These are phyloP conservation scores for Oryza longistaminata DNA, from an alignment of 176 grass and related monocot genomes.

Conservation along the genomic window DNA sequence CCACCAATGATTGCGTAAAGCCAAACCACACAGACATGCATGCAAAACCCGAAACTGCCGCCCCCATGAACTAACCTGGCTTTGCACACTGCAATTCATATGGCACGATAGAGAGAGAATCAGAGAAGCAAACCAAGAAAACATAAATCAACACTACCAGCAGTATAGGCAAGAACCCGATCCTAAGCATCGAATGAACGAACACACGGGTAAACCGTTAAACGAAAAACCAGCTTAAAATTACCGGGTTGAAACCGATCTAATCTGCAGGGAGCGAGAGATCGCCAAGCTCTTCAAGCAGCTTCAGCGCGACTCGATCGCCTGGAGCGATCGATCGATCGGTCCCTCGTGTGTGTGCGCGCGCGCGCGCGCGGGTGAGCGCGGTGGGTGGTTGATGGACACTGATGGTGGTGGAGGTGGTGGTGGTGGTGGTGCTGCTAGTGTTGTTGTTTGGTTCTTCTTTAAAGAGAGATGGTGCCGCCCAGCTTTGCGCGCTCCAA, in stretches of 20 bases:
- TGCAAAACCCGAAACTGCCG: slow-evolving; percentile 38
- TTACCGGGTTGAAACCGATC: slow-evolving; percentile 37
- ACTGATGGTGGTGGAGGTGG: slow-evolving; percentile 29
- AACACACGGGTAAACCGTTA: too few species aligned
- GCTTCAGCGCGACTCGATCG: slow-evolving; percentile 9
- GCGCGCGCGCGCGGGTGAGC: slow-evolving; percentile 16
- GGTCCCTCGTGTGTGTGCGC: neutral
- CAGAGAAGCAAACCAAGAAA: slow-evolving; percentile 24
- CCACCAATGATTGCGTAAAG: slow-evolving; percentile 41
- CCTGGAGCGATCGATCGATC: neutral
- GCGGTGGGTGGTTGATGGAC: slow-evolving; percentile 28
- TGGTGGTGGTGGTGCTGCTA: slow-evolving; percentile 23
- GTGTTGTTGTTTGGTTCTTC: slow-evolving; percentile 45
- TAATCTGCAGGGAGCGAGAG: slow-evolving; percentile 21
- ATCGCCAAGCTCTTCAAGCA: slow-evolving; percentile 13
- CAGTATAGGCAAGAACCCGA: neutral
- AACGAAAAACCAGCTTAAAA: neutral
- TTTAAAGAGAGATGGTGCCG: slow-evolving; percentile 49
- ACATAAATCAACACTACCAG: slow-evolving; percentile 15
- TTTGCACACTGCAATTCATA: slow-evolving; percentile 1
- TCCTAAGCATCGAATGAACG: too few species aligned
- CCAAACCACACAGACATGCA: slow-evolving; percentile 26
- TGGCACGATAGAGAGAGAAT: slow-evolving; percentile 7
- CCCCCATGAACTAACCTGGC: slow-evolving; percentile 27
- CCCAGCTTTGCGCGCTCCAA: slow-evolving; percentile 74